Evolutionary conservation across 768 basidiomycete genomes (phyloP), one percentile per base, ranked within the genome.

Genomic region (Boletus bicolor): DNA sequence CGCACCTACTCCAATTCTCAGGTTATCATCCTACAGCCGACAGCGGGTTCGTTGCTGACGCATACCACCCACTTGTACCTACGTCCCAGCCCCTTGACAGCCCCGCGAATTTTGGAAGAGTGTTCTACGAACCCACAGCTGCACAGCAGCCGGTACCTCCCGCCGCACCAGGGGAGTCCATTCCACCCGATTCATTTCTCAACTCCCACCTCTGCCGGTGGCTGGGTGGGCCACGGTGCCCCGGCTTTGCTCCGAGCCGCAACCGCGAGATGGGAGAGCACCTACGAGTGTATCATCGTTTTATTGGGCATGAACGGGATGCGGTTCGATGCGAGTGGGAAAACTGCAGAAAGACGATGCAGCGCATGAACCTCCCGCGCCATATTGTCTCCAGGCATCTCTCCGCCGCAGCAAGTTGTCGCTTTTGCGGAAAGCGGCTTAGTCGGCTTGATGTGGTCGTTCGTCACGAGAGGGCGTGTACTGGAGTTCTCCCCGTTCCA

Each of bases 221-320:
- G 68, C n/a, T 59, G 43, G 35, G 62, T 10, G 66, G 64, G 37
- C 59, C 67, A 17, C 53, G 0, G 10, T 69, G 68, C 52, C 36
- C 59, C 26, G 68, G 64, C 32, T 35, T 21, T 5, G 68, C 62
- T 34, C 68, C 68, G 1, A 66, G 68, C 4, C 66, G 48, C 34
- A 69, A 70, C 45, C 61, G 68, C 17, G 68, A 69, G 24, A 69
- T 69, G 68, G 64, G 60, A 1, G 68, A 69, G 15, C 68, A 69
- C 35, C 45, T 69, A 7, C 60, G 68, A 2, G 47, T 38, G 0
- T 49, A 14, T 4, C 68, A 69, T 41, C 41, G 37, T 7, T 70
- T 69, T 3, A 17, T 66, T 15, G 68, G 68, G 12, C 68, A 68
- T 46, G 68, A 69, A 30, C 57, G 68, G 28, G 68, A 69, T 17